Base-by-base conservation (phyloP, 1,139 yeast genomes). In the Saccharomyces hybrid region DNA sequence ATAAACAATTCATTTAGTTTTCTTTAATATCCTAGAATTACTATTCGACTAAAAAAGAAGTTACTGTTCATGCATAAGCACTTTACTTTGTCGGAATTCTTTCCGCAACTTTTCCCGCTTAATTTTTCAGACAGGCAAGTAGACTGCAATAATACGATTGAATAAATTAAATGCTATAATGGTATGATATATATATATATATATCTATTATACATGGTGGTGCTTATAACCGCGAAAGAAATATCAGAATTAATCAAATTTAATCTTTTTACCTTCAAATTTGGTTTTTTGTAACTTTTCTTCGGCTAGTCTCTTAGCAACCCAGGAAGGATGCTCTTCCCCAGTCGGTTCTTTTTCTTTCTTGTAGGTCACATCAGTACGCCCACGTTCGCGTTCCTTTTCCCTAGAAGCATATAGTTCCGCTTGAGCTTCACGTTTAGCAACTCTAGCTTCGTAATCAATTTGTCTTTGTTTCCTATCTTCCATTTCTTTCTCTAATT, bases 241-340 rank as follows among this genome's bases (percentile, higher is more conserved):
- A 34, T 32, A 38, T 21, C 34, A 26, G 24, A 19, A 44, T 58
- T 53, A 67, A 56, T 64, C 71, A 68, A 91, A 91, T 2, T 78
- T 82, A 64, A 87, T 80, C 75, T 91, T 93, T 73, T 88, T 91
- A 68, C 98, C 99, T 52, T 77, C 72, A 66, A 90, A 90, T 65
- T 85, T 83, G 52, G 79, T 83, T 57, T 81, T 81, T 70, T 81
- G 80, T 58, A 76, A 69, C 62, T 82, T 80, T 67, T 85, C 84
- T 71, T 88, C 86, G 54, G 87, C 88, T 57, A 76, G 69, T 71
- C 78, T 79, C 73, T 85, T 86, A 19, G 99, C 99, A 64, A 83
- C 84, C 99, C 99, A 93, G 2, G 99, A 93, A 16, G 99, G 99
- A 79, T 93, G 99, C 56, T 88, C 68, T 16, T 75, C 64, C 4